A percentile compares a stretch with the other conserved stretches of the same genome.
These are phyloP conservation scores for Melanogaster broomeanus DNA, from an alignment of 768 basidiomycete genomes.

Conservation along the genomic window DNA sequence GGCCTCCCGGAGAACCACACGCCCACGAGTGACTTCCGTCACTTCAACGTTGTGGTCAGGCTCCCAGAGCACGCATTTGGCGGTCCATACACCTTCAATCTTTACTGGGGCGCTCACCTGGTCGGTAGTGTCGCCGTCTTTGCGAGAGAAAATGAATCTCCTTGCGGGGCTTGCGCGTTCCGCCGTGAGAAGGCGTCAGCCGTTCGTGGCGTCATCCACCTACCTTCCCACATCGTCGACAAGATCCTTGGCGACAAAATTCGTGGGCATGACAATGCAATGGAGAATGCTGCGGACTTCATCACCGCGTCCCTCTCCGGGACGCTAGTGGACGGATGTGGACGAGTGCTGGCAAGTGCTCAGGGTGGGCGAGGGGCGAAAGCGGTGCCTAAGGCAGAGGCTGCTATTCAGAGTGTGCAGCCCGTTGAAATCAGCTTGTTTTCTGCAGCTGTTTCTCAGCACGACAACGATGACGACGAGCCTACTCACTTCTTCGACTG, in stretches of 20 bases:
- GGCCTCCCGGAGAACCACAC: slow-evolving; percentile 14
- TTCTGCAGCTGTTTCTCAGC: slow-evolving; percentile 25
- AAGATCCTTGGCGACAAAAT: slow-evolving; percentile 15
- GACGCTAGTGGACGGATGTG: slow-evolving; percentile 14
- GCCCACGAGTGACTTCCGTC: slow-evolving; percentile 23
- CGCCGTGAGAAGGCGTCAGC: slow-evolving; percentile 18
- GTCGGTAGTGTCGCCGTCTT: slow-evolving; percentile 26
- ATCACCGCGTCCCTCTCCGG: slow-evolving; percentile 15
- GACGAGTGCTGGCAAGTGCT: slow-evolving; percentile 17
- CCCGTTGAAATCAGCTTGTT: slow-evolving; percentile 21
- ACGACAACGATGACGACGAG: slow-evolving; percentile 10
- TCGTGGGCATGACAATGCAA: not conserved
- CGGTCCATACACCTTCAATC: slow-evolving; percentile 23
- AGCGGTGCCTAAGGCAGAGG: not conserved
- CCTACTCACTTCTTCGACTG: slow-evolving; percentile 25
- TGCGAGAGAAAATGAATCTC: slow-evolving; percentile 18
- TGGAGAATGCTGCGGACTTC: slow-evolving; percentile 9
- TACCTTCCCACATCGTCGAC: slow-evolving; percentile 20
- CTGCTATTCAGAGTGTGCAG: slow-evolving; percentile 9
- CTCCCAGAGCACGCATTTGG: slow-evolving; percentile 28
- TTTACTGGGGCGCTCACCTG: slow-evolving; percentile 11
- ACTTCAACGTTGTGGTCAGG: slow-evolving; percentile 25
- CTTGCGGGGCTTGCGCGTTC: slow-evolving; percentile 24
- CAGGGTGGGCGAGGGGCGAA: slow-evolving; percentile 2
- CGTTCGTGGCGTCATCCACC: slow-evolving; percentile 26